A percentile compares a stretch with the other conserved stretches of the same genome.
phyloP scores from a whole-genome alignment of 768 basidiomycete species.

The Kwoniella sp. region DNA sequence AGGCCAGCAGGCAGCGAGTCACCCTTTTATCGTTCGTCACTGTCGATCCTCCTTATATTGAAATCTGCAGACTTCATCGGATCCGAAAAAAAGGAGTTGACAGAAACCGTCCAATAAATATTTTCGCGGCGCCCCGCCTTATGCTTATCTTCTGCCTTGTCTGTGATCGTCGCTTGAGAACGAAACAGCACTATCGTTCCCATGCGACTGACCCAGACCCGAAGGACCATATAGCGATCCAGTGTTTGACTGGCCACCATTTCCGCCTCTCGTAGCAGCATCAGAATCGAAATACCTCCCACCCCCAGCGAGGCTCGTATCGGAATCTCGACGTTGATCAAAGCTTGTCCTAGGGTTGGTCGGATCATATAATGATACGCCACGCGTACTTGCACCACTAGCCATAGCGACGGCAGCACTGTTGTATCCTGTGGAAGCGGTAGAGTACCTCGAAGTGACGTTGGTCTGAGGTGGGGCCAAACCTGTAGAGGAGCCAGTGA shows the following conservation, averaged over 20 bases:
- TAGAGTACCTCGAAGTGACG: slow-evolving; percentile 5
- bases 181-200: slow-evolving; percentile 19
- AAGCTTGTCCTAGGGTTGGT: slow-evolving; percentile 20
- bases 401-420: neutral
- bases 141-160: neutral
- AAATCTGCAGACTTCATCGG: no score
- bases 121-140: neutral
- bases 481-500: slow-evolving; percentile 5
- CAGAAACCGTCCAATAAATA: no score
- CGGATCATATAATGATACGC: slow-evolving; percentile 20
- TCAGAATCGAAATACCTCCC: slow-evolving; percentile 7
- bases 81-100: no score
- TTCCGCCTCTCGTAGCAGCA: slow-evolving; percentile 9
- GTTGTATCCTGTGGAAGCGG: slow-evolving; percentile 7
- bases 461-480: slow-evolving; percentile 15
- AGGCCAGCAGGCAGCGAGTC: no score
- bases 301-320: neutral
- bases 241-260: neutral
- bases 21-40: no score
- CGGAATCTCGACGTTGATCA: slow-evolving; percentile 6
- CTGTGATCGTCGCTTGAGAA: slow-evolving; percentile 23
- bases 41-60: no score
- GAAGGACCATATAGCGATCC: neutral
- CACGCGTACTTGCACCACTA: slow-evolving; percentile 8
- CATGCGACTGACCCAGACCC: neutral